A percentile compares a stretch with the other conserved stretches of the same genome.
Conservation (phyloP, 2,329 filamentous ascomycete species). For the Colletotrichum somersetense region DNA sequence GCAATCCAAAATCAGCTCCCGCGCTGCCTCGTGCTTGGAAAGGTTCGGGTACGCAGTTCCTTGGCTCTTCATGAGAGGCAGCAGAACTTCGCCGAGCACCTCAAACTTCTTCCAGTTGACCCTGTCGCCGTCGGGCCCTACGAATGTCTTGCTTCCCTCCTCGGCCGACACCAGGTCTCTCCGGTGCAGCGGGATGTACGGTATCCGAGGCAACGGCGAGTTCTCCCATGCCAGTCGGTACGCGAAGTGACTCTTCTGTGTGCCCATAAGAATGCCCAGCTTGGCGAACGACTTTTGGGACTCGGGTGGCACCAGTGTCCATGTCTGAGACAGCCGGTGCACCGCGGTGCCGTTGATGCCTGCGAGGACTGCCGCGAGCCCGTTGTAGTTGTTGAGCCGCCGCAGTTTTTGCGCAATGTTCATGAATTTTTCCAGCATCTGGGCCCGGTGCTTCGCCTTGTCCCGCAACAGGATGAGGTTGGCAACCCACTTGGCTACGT, state of each 20-base stretch:
- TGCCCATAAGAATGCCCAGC: conserved; percentile 91
- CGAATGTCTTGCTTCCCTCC: conserved; percentile 90
- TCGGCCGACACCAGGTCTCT: conserved; percentile 92
- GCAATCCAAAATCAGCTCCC: conserved; percentile 83
- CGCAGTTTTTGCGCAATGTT: conserved; percentile 86
- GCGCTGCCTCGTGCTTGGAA: conserved; percentile 75
- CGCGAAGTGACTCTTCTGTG: conserved; percentile 90
- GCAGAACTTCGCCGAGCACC: conserved; percentile 90
- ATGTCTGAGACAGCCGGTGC: conserved; percentile 84
- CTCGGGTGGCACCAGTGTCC: conserved; percentile 77
- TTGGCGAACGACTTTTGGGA: conserved; percentile 88
- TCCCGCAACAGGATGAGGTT: conserved; percentile 90
- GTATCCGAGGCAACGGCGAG: conserved; percentile 88
- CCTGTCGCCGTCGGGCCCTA: conserved; percentile 77
- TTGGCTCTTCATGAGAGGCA: conserved; percentile 93
- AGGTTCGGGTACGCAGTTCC: conserved; percentile 83
- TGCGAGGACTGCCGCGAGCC: conserved; percentile 91
- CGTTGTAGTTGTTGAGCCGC: conserved; percentile 96
- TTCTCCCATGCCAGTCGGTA: conserved; percentile 99
- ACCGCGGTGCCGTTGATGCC: conserved; percentile 91
- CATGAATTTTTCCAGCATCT: conserved; percentile 97
- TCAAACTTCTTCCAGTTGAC: conserved; percentile 99
- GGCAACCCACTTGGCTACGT: conserved; percentile 84
- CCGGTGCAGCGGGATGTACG: conserved; percentile 90
- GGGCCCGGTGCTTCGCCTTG: conserved; percentile 93